Evolutionary conservation across 352 stramenopile species (phyloP), one percentile per base, ranked within the genome.

Genomic region (Pythium aquatile): DNA sequence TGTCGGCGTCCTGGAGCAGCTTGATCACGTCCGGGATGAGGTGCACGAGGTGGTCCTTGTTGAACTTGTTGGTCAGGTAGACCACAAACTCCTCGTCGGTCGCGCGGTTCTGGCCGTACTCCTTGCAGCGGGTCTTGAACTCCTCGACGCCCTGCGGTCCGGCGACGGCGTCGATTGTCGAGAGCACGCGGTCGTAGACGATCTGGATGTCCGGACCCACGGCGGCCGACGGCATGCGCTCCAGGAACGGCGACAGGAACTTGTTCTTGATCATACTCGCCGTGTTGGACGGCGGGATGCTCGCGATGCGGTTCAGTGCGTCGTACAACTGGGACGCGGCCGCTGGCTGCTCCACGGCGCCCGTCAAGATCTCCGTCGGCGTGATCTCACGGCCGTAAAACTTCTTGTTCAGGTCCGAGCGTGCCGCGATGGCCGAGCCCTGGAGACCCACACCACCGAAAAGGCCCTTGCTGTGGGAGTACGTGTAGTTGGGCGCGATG

Each of bases 381-480:
- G 82, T 82, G 58, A 96, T 91, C 33, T 96, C 83, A 10, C 83
- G 78, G n/a, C 87, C 87, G 61, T 96, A 96, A 57, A 96, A 96
- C 60, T 90, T 91, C 70, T 89, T 88, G 75, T 96, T 96, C 46
- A 96, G 77, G 55, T 94, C 85, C 17, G 74, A 65, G 16, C 85
- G 83, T 20, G 84, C 83, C 3, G 85, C 79, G 61, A 96, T 96
- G 20, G 75, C 87, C 47, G 85, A 92, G 10, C 85, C 87, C 61
- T 96, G 85, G 24, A 96, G 72, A 5, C 79, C 81, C 26, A 94
- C 75, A 46, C 87, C 87, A n/a, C 81, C 87, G 62, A 92, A 96
- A 1, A 96, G 73, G 1, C 87, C 87, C 68, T 94, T 94, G 73
- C 83, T 93, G 68, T 94, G 84, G 69, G 75, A 89, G 75, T 96